These are phyloP conservation scores for Auricularia cornea DNA, from an alignment of 768 basidiomycete genomes.

Conservation along the genomic window DNA sequence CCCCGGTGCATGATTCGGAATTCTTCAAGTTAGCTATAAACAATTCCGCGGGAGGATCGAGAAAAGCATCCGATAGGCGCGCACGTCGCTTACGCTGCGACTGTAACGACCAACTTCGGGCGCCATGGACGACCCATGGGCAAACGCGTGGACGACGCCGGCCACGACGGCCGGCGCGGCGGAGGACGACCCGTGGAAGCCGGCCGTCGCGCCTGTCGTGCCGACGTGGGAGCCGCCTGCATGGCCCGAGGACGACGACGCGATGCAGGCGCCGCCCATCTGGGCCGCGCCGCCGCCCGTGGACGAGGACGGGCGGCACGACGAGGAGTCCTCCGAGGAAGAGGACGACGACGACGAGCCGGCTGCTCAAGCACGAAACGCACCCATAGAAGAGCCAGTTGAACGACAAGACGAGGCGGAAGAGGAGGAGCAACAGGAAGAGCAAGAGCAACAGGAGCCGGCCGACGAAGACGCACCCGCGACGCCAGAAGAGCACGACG, in stretches of 20 bases:
- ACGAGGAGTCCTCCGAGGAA: too few relatives aligned
- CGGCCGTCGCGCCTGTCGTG: background rate
- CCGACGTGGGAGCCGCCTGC: background rate
- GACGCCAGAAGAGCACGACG: background rate
- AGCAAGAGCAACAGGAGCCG: background rate
- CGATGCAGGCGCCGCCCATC: background rate
- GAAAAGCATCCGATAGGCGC: too few relatives aligned
- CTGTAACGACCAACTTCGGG: too few relatives aligned
- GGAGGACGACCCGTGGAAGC: background rate
- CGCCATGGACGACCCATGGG: constrained; percentile 1
- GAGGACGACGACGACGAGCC: too few relatives aligned
- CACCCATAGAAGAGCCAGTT: too few relatives aligned
- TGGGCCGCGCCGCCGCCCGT: too few relatives aligned
- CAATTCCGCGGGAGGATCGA: too few relatives aligned
- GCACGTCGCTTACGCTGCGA: too few relatives aligned
- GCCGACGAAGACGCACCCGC: background rate
- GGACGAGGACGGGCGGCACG: background rate
- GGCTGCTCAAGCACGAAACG: too few relatives aligned
- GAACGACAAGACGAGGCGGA: background rate
- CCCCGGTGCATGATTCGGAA: too few relatives aligned
- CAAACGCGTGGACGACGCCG: background rate
- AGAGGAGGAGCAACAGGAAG: background rate
- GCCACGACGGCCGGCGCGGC: background rate
- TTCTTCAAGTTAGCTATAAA: too few relatives aligned
- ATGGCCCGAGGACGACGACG: background rate